Evolutionary conservation across 1,284 basidiomycete species (phyloP).

Genomic region (Rugosomyces carneus): DNA sequence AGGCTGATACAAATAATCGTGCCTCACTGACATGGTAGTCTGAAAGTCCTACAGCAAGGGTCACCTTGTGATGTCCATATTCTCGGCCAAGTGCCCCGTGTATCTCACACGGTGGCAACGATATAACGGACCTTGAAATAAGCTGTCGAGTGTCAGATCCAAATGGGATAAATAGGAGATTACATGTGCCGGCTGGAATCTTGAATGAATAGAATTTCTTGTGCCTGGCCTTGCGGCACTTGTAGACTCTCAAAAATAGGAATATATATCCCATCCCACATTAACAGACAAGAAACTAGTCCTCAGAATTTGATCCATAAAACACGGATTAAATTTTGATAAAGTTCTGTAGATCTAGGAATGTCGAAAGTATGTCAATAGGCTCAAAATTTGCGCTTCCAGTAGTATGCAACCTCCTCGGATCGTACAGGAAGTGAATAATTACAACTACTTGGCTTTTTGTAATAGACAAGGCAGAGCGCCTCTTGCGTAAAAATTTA

Average conservation of each 20-base stretch:
- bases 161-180: neutral
- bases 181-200: neutral
- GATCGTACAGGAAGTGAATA: no score
- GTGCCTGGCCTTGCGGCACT: neutral
- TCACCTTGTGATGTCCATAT: no score
- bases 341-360: neutral
- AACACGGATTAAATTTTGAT: neutral
- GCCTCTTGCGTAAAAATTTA: no score
- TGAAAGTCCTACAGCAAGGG: no score
- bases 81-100: neutral
- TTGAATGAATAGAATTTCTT: neutral
- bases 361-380: neutral
- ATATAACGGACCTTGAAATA: neutral
- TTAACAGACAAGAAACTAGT: neutral
- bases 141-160: neutral
- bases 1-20: no score
- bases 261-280: neutral
- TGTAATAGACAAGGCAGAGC: neutral
- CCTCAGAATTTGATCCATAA: neutral
- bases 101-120: neutral
- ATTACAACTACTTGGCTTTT: neutral
- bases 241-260: neutral
- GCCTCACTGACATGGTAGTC: no score
- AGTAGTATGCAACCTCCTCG: no score
- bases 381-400: no score